A percentile compares a stretch with the other conserved stretches of the same genome.
These are phyloP conservation scores for Clarireedia paspali DNA, from an alignment of 2,329 filamentous ascomycete genomes.

Conservation along the genomic window DNA sequence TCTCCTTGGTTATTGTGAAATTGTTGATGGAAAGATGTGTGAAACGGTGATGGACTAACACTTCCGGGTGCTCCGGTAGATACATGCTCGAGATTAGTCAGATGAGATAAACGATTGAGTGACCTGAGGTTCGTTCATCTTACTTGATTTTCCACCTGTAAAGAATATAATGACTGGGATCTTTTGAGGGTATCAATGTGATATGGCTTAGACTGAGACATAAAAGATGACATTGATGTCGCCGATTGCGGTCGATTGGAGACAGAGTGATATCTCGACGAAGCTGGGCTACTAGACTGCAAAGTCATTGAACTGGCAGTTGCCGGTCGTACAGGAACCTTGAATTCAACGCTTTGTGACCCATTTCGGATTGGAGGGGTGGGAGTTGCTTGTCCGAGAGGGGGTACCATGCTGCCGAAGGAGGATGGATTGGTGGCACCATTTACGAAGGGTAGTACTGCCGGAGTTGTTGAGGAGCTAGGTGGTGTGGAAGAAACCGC, in stretches of 20 bases:
- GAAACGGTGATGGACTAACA: neutral
- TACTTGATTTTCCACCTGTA: slow-evolving; percentile 19
- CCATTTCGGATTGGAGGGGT: neutral
- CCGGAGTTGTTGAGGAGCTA: neutral
- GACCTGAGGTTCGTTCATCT: neutral
- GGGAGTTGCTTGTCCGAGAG: neutral
- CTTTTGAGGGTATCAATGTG: neutral
- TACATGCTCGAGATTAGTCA: neutral
- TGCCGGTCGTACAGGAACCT: slow-evolving; percentile 13
- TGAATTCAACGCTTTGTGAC: slow-evolving; percentile 14
- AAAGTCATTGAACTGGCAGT: slow-evolving; percentile 7
- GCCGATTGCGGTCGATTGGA: slow-evolving; percentile 9
- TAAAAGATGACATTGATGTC: slow-evolving; percentile 5
- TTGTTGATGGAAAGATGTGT: neutral
- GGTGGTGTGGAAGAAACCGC: neutral
- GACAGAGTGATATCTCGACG: neutral
- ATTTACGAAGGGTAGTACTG: neutral
- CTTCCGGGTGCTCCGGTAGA: neutral
- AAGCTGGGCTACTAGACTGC: slow-evolving; percentile 2
- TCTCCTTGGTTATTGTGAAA: neutral
- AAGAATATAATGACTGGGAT: slow-evolving; percentile 10
- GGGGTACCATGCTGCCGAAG: neutral
- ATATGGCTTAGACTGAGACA: slow-evolving; percentile 5
- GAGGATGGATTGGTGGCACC: neutral
- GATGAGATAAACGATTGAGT: neutral